A percentile compares a stretch with the other conserved stretches of the same genome.
Conservation (phyloP, 495 filamentous ascomycete species). For the Penicillium lagena region DNA sequence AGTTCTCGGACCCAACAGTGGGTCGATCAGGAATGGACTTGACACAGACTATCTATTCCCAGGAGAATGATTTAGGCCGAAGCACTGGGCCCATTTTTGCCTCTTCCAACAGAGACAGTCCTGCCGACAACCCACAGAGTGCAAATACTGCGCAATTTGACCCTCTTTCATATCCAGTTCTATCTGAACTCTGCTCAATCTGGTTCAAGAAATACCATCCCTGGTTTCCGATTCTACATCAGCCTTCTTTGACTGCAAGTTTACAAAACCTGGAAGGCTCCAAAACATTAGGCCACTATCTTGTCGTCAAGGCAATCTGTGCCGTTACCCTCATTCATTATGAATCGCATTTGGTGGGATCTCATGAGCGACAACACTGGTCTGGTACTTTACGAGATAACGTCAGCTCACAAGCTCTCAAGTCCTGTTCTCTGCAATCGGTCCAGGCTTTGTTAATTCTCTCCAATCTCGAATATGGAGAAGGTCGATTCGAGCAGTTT, state of each 20-base stretch:
- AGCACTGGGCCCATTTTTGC: neutral
- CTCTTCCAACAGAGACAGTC: neutral
- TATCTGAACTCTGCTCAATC: slow-evolving; percentile 14
- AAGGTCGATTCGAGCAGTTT: slow-evolving; percentile 16
- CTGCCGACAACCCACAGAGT: slow-evolving; percentile 2
- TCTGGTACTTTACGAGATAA: slow-evolving; percentile 10
- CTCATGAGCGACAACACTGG: slow-evolving; percentile 6
- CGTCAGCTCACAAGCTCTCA: slow-evolving; percentile 15
- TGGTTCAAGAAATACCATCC: slow-evolving; percentile 27
- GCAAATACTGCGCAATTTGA: slow-evolving; percentile 4
- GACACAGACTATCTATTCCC: neutral
- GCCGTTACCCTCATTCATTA: slow-evolving; percentile 21
- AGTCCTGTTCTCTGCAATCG: slow-evolving; percentile 9
- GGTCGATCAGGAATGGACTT: neutral
- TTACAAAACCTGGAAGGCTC: slow-evolving; percentile 8
- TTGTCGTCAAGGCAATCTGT: slow-evolving; percentile 20
- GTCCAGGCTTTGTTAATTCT: slow-evolving; percentile 23
- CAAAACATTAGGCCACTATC: slow-evolving; percentile 5
- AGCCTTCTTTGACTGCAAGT: slow-evolving; percentile 13
- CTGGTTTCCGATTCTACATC: slow-evolving; percentile 30
- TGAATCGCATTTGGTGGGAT: slow-evolving; percentile 2
- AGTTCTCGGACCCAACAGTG: neutral
- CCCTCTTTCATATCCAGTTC: slow-evolving; percentile 4
- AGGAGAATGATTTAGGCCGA: neutral
- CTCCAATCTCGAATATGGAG: slow-evolving; percentile 21